phyloP scores from a whole-genome alignment of 1,139 yeast species.

The Zygosaccharomyces sapae region DNA sequence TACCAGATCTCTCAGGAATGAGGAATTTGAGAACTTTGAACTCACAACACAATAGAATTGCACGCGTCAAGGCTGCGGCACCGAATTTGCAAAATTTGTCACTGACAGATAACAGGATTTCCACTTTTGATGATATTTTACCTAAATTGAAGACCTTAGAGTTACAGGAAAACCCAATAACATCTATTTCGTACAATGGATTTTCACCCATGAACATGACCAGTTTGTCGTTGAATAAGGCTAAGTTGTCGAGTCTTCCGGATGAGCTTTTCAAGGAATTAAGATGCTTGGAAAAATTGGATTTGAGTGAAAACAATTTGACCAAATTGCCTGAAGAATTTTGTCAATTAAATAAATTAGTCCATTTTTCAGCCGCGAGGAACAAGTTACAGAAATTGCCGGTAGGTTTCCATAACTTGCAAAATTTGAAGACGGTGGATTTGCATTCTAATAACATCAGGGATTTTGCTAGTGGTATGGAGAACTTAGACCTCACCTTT shows the following conservation, averaged over 20 bases:
- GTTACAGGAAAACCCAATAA: conserved; percentile 74
- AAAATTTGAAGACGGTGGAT: conserved; percentile 65
- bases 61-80: conserved; percentile 58
- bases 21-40: conserved; percentile 67
- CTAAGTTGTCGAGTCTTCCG: conserved; percentile 73
- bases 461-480: conserved; percentile 61
- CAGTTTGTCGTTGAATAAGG: conserved; percentile 72
- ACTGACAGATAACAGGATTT: conserved; percentile 73
- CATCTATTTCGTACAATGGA: conserved; percentile 63
- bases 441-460: conserved; percentile 83
- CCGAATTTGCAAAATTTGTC: conserved; percentile 68
- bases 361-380: conserved; percentile 63
- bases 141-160: conserved; percentile 52
- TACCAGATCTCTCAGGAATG: conserved; percentile 48
- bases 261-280: conserved; percentile 58
- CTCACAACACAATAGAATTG: conserved; percentile 67
- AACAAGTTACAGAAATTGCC: conserved; percentile 80
- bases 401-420: conserved; percentile 55
- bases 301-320: conserved; percentile 78
- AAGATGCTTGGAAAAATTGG: conserved; percentile 66
- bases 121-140: conserved; percentile 62
- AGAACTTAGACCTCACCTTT: conserved; percentile 56
- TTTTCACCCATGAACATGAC: conserved; percentile 58
- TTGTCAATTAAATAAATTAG: conserved; percentile 53
- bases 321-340: conserved; percentile 72